These are phyloP conservation scores for Harringtonia aguacate DNA, from an alignment of 2,329 filamentous ascomycete species.

Conservation along the genomic window DNA sequence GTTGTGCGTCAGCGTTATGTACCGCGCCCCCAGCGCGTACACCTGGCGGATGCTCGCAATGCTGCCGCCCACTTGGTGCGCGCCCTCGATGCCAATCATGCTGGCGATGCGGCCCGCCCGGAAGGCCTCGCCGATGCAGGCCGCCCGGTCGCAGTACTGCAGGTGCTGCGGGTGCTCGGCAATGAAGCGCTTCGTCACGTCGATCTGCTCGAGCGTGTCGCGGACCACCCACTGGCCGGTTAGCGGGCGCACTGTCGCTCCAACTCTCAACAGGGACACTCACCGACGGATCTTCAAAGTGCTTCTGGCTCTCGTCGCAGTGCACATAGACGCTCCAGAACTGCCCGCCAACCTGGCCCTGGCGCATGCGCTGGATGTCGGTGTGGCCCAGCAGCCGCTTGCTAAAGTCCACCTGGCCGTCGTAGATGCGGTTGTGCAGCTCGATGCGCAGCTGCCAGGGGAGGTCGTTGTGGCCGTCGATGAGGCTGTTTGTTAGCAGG, in stretches of 20 bases:
- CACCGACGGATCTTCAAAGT: too few relatives aligned
- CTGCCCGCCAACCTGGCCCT: conserved; percentile 13
- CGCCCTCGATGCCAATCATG: conserved; percentile 16
- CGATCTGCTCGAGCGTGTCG: conserved; percentile 5
- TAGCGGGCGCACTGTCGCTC: too few relatives aligned
- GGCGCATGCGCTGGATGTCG: conserved; percentile 12
- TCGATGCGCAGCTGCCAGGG: too few relatives aligned
- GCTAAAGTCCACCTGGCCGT: too few relatives aligned
- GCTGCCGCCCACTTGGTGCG: conserved; percentile 14
- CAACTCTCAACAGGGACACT: too few relatives aligned
- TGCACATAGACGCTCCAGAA: conserved; percentile 16
- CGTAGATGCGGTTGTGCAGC: too few relatives aligned
- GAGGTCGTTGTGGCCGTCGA: too few relatives aligned
- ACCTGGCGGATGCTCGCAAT: conserved; percentile 7
- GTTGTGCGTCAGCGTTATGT: conserved; percentile 9
- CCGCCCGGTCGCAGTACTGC: neutral
- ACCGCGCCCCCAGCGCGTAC: conserved; percentile 19
- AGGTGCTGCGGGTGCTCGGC: neutral
- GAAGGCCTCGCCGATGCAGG: conserved; percentile 11
- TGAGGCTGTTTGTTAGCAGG: too few relatives aligned
- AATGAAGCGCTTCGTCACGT: conserved; percentile 2
- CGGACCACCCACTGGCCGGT: too few relatives aligned
- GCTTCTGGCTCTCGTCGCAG: conserved; percentile 7
- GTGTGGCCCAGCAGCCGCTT: too few relatives aligned
- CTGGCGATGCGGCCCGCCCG: conserved; percentile 14